These are phyloP conservation scores for Cucurbita pepo DNA, from an alignment of 306 rosid species.

Conservation along the genomic window DNA sequence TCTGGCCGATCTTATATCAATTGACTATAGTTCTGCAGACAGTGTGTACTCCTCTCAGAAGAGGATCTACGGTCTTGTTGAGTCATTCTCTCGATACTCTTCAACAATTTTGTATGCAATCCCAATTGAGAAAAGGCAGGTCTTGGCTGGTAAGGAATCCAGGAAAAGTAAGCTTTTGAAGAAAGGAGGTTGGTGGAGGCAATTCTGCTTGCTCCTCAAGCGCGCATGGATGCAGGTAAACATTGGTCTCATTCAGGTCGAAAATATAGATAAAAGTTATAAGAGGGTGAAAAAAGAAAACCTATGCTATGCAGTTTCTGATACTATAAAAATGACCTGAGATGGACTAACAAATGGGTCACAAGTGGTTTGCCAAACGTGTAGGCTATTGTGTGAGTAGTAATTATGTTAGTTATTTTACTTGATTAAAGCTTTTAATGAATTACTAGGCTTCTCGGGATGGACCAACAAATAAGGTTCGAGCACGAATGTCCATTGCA, in stretches of 20 bases:
- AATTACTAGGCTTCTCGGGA: constrained; percentile 71
- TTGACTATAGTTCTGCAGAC: constrained; percentile 79
- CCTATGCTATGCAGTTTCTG: background rate
- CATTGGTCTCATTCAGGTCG: background rate
- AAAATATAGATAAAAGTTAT: background rate
- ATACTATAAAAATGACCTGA: background rate
- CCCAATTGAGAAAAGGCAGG: constrained; percentile 38
- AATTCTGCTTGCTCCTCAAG: constrained; percentile 74
- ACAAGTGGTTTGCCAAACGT: background rate
- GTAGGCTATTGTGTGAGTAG: constrained; percentile 2
- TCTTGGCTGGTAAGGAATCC: constrained; percentile 19
- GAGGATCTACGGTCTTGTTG: constrained; percentile 68
- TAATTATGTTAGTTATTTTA: constrained; percentile 14
- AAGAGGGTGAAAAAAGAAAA: background rate
- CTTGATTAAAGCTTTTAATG: constrained; percentile 13
- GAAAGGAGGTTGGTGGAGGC: constrained; percentile 83
- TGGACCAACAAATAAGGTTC: constrained; percentile 78
- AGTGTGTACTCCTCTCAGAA: constrained; percentile 65
- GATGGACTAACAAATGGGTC: background rate
- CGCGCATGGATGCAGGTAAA: constrained; percentile 96
- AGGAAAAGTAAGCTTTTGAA: constrained; percentile 28
- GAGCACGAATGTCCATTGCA: constrained; percentile 83
- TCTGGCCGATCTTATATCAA: constrained; percentile 89
- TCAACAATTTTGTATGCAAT: constrained; percentile 54
- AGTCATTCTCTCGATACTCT: constrained; percentile 50